phyloP scores from a whole-genome alignment of 441 rosid species.

The Populus hybrid region DNA sequence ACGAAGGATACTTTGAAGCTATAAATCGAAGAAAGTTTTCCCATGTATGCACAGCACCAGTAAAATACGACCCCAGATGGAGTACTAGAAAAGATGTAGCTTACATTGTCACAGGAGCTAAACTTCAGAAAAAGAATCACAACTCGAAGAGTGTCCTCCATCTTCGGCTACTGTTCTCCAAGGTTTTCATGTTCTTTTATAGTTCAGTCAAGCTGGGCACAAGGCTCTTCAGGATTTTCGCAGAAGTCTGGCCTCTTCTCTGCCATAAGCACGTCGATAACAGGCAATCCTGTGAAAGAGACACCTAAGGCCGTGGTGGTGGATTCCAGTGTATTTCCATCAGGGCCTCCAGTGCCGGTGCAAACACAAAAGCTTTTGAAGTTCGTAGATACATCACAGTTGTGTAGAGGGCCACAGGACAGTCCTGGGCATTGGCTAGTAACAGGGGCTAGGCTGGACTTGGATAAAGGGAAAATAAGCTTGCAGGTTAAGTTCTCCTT shows the following conservation, averaged over 20 bases:
- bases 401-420: conserved; percentile 74
- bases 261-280: conserved; percentile 51
- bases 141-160: conserved; percentile 64
- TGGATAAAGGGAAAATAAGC: conserved; percentile 75
- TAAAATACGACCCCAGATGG: conserved; percentile 56
- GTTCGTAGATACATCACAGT: conserved; percentile 67
- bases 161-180: conserved; percentile 63
- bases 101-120: conserved; percentile 87
- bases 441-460: conserved; percentile 65
- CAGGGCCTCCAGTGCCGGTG: conserved; percentile 77
- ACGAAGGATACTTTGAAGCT: conserved; percentile 52
- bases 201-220: conserved; percentile 56
- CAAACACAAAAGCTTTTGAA: conserved; percentile 62
- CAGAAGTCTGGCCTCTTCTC: conserved; percentile 71
- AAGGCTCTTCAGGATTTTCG: conserved; percentile 41
- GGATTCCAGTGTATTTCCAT: conserved; percentile 78
- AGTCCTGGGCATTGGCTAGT: conserved; percentile 93
- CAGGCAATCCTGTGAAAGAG: conserved; percentile 41
- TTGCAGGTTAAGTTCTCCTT: conserved; percentile 77
- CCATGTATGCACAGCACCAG: conserved; percentile 71
- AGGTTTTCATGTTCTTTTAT: conserved; percentile 42
- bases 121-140: conserved; percentile 66
- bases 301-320: conserved; percentile 34
- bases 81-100: conserved; percentile 28
- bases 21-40: conserved; percentile 56